Evolutionary conservation across 2,329 filamentous ascomycete genomes (phyloP), one percentile per base, ranked within the genome.

Genomic region (Cytospora chrysosperma): DNA sequence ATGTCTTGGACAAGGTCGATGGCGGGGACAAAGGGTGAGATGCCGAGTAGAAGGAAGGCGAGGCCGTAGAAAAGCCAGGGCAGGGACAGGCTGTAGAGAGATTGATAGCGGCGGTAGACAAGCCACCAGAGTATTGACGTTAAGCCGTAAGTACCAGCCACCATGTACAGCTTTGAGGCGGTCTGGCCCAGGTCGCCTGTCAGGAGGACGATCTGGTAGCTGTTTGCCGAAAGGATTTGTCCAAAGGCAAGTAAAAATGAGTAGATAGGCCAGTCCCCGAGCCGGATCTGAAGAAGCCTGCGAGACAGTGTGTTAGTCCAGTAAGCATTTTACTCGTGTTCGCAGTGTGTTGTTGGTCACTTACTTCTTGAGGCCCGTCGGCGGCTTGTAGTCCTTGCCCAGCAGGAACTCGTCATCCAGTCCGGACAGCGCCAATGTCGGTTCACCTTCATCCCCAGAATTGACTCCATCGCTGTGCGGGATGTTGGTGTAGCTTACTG

Each of bases 131-230:
- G 66, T 17, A 85, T 73, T 0, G 85, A 87, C 9, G 83, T 81
- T 32, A 77, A 74, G 9, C 86, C 76, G 69, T 88, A 89, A 24
- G 86, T 83, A 12, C 78, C 80, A 1, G 85, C 85, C 30, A 88
- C 83, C 54, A 80, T 78, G 72, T 89, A 89, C 0, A 89, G 76
- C 68, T 86, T 85, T 26, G 75, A 73, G 3, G 85, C 83, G 3
- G 81, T 81, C 71, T 88, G 80, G 62, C 84, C 85, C 26, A 86
- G 78, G 68, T 86, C 82, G 27, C 87, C 87, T 0, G 85, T 86
- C 30, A 89, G 78, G n/a, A 89, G 78, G 0, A 86, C 88, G 69
- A 89, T 85, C 70, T 89, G 87, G 73, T 88, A 88, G 0, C 85
- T 88, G 73, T 87, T 88, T 60, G 85, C 83, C 1, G 86, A 84